Base-by-base conservation (phyloP, 2,329 filamentous ascomycete genomes). In the Penicillium glabrum region DNA sequence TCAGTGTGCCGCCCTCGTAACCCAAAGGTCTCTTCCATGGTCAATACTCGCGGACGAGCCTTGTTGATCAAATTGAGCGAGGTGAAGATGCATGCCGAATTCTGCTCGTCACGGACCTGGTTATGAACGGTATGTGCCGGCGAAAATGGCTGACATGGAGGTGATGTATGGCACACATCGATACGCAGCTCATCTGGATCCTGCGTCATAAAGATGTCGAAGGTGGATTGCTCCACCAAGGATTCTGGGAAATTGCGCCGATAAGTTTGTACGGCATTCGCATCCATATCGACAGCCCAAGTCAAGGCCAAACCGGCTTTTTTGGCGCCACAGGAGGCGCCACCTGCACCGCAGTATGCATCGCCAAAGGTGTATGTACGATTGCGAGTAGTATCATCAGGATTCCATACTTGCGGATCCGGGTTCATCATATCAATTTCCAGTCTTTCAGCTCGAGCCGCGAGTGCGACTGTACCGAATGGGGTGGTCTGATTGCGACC, bases 21-120 rank as follows among this genome's bases (percentile, higher is more conserved):
- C 0, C 90, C 90, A 51, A 85, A 86, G 0, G 91, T 93, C 67
- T 96, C 89, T 65, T 96, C 91, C 0, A 96, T 76, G 0, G 90
- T 96, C 1, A 90, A 82, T 0, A 95, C 68, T 0, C 91, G 81
- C 0, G 91, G 90, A 0, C 80, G 82, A 0, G 82, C 70, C 35
- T 82, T 81, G 5, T 80, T 72, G 0, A 93, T 74, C 0, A 92
- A 71, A 3, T 81, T 71, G 1, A 78, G 74, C 0, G 81, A 69
- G 0, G 74, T 74, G 44, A 82, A 80, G 0, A 82, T 72, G 0
- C 80, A 76, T 1, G 86, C 85, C 0, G 84, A 85, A 62, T 96
- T 95, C 0, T 75, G 79, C 1, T 89, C 88, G 46, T 92, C 87
- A 23, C 86, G 80, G 7, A n/a, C 29, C 19, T 76, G 76, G 0